A percentile compares a stretch with the other conserved stretches of the same genome.
Evolutionary conservation across 192 early-diverging fungal genomes (phyloP).

Genomic region (Blastocladiella britannica): DNA sequence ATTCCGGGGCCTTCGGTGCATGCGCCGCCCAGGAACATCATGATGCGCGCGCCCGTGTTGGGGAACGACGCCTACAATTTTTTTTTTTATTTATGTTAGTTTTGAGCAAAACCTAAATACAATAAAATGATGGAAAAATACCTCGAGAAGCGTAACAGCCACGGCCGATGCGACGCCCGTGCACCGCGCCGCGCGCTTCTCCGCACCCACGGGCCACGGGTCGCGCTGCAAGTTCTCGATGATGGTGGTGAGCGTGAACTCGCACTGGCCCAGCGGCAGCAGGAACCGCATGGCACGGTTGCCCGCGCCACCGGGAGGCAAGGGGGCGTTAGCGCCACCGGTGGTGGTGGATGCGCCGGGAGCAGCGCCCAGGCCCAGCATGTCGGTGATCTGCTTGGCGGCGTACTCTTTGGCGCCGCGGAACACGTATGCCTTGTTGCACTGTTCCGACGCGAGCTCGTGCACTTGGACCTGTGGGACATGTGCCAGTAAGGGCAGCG

Average conservation of each 20-base stretch:
- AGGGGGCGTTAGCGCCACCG: neutral
- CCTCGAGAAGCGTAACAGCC: constrained; percentile 76
- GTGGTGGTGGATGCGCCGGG: neutral
- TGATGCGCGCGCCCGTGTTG: constrained; percentile 75
- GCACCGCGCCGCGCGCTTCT: constrained; percentile 77
- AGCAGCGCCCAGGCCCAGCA: constrained; percentile 58
- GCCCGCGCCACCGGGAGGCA: constrained; percentile 1
- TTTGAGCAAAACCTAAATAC: constrained; percentile 2
- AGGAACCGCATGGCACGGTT: constrained; percentile 40
- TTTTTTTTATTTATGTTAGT: neutral
- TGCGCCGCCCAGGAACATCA: constrained; percentile 83
- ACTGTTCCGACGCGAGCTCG: constrained; percentile 85
- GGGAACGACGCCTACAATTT: constrained; percentile 51
- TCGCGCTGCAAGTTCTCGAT: constrained; percentile 93
- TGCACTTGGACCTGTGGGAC: constrained; percentile 67
- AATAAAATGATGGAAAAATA: constrained; percentile 2
- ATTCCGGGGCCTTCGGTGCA: constrained; percentile 86
- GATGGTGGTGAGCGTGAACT: constrained; percentile 84
- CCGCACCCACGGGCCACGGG: constrained; percentile 82
- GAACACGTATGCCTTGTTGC: constrained; percentile 95
- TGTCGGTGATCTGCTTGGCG: constrained; percentile 86
- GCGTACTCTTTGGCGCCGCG: constrained; percentile 90
- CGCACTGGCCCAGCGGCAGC: constrained; percentile 79
- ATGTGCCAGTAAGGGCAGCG: constrained; percentile 1
- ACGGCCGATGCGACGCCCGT: constrained; percentile 88